A percentile compares a stretch with the other conserved stretches of the same genome.
phyloP scores from a whole-genome alignment of 495 filamentous ascomycete genomes.

The Podospora anserina region DNA sequence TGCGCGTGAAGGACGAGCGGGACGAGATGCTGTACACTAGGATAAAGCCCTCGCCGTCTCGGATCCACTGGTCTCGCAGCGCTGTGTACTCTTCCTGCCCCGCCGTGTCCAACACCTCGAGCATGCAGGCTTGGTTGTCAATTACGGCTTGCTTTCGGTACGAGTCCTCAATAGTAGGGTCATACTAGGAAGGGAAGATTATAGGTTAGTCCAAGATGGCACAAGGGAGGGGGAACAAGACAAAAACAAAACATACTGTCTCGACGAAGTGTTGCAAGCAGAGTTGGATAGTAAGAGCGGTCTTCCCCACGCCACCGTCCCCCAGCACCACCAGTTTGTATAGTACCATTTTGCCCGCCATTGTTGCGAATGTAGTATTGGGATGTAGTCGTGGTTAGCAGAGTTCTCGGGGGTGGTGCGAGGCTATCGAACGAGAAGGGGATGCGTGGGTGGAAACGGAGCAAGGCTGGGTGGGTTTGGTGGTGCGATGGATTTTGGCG shows the following conservation, averaged over 20 bases:
- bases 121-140: conserved; percentile 94
- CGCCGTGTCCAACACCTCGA: conserved; percentile 96
- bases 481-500: conserved; percentile 4
- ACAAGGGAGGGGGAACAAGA: conserved; percentile 13
- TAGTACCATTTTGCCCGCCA: conserved; percentile 82
- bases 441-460: conserved; percentile 4
- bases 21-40: conserved; percentile 98
- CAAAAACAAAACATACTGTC: conserved; percentile 41
- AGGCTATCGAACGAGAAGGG: conserved; percentile 11
- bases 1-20: conserved; percentile 88
- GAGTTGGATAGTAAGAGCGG: conserved; percentile 95
- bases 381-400: conserved; percentile 19
- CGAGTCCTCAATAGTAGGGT: conserved; percentile 96
- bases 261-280: conserved; percentile 61
- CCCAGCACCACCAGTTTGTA: conserved; percentile 99
- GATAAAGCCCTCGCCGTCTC: conserved; percentile 95
- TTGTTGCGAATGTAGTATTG: conserved; percentile 31
- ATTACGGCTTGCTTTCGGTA: conserved; percentile 99
- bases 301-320: conserved; percentile 79
- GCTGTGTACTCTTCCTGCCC: conserved; percentile 99
- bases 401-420: neutral
- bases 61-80: conserved; percentile 95
- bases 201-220: conserved; percentile 26
- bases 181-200: conserved; percentile 53
- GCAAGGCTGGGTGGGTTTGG: conserved; percentile 7